phyloP scores from a whole-genome alignment of 2,329 filamentous ascomycete species.

The Ceratocystiopsis minuta region DNA sequence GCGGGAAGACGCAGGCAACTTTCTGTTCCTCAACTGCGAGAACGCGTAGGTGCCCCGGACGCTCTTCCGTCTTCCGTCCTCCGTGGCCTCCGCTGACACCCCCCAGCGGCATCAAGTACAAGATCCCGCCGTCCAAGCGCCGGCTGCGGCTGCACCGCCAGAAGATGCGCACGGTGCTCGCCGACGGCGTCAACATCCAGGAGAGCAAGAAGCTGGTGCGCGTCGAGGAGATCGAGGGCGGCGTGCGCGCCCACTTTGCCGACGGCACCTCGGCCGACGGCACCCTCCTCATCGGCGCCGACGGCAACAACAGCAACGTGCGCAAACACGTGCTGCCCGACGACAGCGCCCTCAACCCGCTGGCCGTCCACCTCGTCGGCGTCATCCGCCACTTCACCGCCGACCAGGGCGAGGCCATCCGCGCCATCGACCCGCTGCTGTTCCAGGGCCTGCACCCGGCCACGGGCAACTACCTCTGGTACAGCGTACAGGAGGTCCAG shows the following conservation, averaged over 20 bases:
- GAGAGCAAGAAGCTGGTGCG: conserved; percentile 17
- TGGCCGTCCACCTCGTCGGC: conserved; percentile 22
- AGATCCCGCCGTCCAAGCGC: conserved; percentile 1
- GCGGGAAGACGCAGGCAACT: not conserved
- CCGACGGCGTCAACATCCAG: conserved; percentile 14
- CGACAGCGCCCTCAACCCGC: conserved; percentile 13
- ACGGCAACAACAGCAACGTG: conserved; percentile 21
- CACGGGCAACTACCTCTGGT: conserved; percentile 31
- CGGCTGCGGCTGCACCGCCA: conserved; percentile 19
- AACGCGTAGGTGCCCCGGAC: not conserved
- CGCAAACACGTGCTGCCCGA: conserved; percentile 17
- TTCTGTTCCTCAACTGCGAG: not conserved
- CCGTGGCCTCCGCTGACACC: not conserved
- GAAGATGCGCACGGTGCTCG: conserved; percentile 16
- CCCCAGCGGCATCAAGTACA: not conserved
- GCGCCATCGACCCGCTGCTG: conserved; percentile 32
- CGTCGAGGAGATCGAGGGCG: conserved; percentile 10
- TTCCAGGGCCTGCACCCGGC: conserved; percentile 35
- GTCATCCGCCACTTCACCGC: conserved; percentile 20
- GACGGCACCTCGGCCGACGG: conserved; percentile 18
- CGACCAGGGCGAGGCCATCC: conserved; percentile 20
- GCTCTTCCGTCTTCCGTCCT: not conserved
- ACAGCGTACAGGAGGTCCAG: conserved; percentile 12
- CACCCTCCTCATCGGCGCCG: conserved; percentile 21
- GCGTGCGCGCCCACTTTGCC: conserved; percentile 13